Conservation (phyloP, 177 flowering plant genomes). For the Vitis hybrid region DNA sequence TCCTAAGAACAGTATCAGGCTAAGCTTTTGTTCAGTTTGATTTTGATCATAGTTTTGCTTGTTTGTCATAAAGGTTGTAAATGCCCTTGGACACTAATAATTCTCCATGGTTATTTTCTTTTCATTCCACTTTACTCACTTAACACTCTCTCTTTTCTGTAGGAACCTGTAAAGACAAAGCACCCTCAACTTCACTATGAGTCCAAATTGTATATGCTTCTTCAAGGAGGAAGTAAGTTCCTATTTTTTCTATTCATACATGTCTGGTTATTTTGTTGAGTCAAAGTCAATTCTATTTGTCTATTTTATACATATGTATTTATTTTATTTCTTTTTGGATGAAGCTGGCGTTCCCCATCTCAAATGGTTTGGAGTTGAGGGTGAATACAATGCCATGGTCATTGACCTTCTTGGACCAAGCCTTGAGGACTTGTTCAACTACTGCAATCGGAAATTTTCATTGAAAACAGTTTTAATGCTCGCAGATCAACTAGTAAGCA, state of each 20-base stretch:
- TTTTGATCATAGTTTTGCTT: too few species aligned
- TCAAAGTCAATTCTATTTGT: neutral
- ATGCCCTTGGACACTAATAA: neutral
- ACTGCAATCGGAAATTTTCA: constrained; percentile 38
- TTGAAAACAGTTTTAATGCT: constrained; percentile 48
- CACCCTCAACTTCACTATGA: constrained; percentile 54
- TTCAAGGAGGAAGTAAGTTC: constrained; percentile 52
- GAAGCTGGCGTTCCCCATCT: constrained; percentile 46
- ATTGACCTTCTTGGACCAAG: constrained; percentile 53
- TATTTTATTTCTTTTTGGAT: neutral
- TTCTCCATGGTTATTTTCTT: neutral
- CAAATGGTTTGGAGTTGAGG: constrained; percentile 48
- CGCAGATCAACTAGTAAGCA: constrained; percentile 41
- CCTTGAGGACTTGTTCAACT: constrained; percentile 44
- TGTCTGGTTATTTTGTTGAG: neutral
- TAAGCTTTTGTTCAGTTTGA: too few species aligned
- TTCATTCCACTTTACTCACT: neutral
- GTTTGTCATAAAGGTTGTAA: neutral
- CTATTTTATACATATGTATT: neutral
- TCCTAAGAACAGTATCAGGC: too few species aligned
- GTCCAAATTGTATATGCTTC: constrained; percentile 46
- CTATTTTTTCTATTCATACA: neutral
- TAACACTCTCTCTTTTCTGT: neutral
- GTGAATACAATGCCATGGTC: constrained; percentile 45
- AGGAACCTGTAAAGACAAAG: constrained; percentile 45